These are phyloP conservation scores for Pseudogymnoascus sp. DNA, from an alignment of 2,329 filamentous ascomycete genomes.

Conservation along the genomic window DNA sequence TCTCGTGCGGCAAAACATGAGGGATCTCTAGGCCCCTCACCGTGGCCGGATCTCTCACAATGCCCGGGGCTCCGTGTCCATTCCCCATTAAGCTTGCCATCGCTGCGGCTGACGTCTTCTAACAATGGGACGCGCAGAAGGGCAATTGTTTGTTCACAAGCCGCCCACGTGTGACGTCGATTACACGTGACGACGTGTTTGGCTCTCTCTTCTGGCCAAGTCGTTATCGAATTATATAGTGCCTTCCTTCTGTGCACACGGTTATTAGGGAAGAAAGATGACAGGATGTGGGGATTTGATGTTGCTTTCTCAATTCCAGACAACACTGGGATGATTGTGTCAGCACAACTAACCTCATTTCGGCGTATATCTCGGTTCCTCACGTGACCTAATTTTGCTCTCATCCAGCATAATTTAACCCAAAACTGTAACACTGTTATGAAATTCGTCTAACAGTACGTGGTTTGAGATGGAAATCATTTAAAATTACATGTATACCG, in stretches of 20 bases:
- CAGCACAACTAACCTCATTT: neutral
- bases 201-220: neutral
- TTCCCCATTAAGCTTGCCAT: neutral
- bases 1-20: slow-evolving; percentile 30
- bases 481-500: neutral
- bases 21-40: slow-evolving; percentile 23
- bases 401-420: neutral
- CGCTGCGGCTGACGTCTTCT: neutral
- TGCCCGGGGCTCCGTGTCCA: slow-evolving; percentile 15
- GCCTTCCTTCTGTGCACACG: neutral
- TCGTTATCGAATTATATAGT: neutral
- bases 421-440: neutral
- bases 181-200: neutral
- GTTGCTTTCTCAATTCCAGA: neutral
- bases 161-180: neutral
- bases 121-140: neutral
- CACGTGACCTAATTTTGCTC: neutral
- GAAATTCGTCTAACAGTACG: neutral
- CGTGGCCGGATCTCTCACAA: slow-evolving; percentile 17
- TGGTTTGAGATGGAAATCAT: neutral
- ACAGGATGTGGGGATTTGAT: neutral
- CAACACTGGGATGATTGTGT: neutral
- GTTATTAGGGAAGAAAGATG: no score
- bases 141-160: neutral
- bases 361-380: neutral